These are phyloP conservation scores for Babjeviella inositovora DNA, from an alignment of 805 yeast genomes.

Conservation along the genomic window DNA sequence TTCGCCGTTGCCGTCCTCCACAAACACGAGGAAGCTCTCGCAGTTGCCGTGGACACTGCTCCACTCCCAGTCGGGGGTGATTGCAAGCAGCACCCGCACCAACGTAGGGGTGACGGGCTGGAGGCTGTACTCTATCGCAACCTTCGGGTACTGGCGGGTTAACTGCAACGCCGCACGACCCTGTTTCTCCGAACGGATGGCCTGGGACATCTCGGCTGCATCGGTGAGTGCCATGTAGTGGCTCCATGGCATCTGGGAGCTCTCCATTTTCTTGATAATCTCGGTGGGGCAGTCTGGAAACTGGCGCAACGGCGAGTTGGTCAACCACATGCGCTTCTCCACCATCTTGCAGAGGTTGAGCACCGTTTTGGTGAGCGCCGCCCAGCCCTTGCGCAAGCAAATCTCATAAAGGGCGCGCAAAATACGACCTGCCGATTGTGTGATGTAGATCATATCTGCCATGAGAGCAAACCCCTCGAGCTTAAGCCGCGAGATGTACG, in stretches of 20 bases:
- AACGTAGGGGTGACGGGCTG: slow-evolving; percentile 70
- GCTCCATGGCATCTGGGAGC: slow-evolving; percentile 70
- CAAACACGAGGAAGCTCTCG: slow-evolving; percentile 53
- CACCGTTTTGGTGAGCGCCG: slow-evolving; percentile 36
- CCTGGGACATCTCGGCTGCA: slow-evolving; percentile 70
- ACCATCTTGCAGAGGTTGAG: slow-evolving; percentile 67
- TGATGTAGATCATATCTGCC: slow-evolving; percentile 86
- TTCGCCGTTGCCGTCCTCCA: slow-evolving; percentile 80
- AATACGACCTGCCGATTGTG: slow-evolving; percentile 86
- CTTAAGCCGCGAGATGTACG: slow-evolving; percentile 64
- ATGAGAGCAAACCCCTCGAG: slow-evolving; percentile 82
- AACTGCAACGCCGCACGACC: slow-evolving; percentile 46
- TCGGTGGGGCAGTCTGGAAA: slow-evolving; percentile 57
- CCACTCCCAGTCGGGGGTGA: slow-evolving; percentile 72
- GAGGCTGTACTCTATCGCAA: slow-evolving; percentile 38
- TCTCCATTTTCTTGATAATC: slow-evolving; percentile 59
- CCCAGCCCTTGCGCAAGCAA: slow-evolving; percentile 55
- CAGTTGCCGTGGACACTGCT: slow-evolving; percentile 46
- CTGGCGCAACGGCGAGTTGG: slow-evolving; percentile 78
- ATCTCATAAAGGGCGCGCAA: slow-evolving; percentile 78
- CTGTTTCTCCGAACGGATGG: slow-evolving; percentile 52
- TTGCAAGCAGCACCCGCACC: slow-evolving; percentile 47
- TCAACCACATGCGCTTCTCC: slow-evolving; percentile 69
- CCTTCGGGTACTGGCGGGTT: slow-evolving; percentile 57
- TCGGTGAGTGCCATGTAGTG: slow-evolving; percentile 51